Evolutionary conservation across 2,329 filamentous ascomycete species (phyloP), one percentile per base, ranked within the genome.

Genomic region (Aspergillus chevalieri): DNA sequence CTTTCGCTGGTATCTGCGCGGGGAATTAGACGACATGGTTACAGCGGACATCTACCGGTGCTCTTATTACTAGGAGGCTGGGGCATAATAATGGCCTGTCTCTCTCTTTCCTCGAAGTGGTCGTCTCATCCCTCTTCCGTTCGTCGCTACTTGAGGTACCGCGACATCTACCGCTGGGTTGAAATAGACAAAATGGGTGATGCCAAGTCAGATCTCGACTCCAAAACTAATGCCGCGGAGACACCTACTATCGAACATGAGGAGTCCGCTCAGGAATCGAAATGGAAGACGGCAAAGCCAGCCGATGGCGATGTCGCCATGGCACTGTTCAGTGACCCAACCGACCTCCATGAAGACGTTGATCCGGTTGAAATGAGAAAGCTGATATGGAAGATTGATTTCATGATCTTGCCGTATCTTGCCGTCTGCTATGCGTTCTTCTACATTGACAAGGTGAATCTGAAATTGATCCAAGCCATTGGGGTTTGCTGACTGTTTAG

Each of bases 401-500:
- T 76, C 4, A 78, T 81, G 73, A 80, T 83, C 52, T 52, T 83
- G n/a, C 80, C 80, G 2, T 78, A 78, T 51, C 60, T 80, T 34
- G 74, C 73, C 2, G 74, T 80, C 43, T 79, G 75, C 54, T 79
- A 79, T 59, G 73, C 74, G 1, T 79, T 79, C 59, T 74, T 74
- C 51, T 78, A 78, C 50, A 77, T 78, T 49, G 69, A 72, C 41
- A 71, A 72, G 61, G 67, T 68, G 4, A 30, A 30, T 10, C 52
- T 51, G 6, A 15, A 10, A 4, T 14, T 14, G 19, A 33, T 22
- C 7, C 24, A 10, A 17, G n/a, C 6, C 3, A 38, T 19, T 38
- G 34, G 3, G 3, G 8, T 4, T 12, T 15, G 19, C 17, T 41
- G 9, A 36, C 14, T 36, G 15, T 36, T 15, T 22, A 82, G 69